Base-by-base conservation (phyloP, 192 early-diverging fungal species). In the Piromyces finnis region DNA sequence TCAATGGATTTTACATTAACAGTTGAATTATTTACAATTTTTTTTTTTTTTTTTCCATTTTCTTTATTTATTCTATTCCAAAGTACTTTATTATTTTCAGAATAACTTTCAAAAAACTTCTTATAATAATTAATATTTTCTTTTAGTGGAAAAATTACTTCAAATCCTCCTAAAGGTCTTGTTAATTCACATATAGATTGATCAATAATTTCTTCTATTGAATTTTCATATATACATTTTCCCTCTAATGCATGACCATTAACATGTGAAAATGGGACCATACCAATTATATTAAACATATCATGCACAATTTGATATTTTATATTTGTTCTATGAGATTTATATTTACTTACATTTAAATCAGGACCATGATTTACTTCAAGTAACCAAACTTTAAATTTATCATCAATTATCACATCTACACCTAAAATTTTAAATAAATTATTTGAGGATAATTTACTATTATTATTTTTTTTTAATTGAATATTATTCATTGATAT, bases 371-470 rank as follows among this genome's bases (percentile, higher is more conserved):
- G 29, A 39, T 83, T 83, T 9, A 83, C 59, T 80, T 83, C 83
- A 51, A 83, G 77, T 18, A 83, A 18, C 83, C 83, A 83, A 28
- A 83, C 77, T 32, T 83, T 83, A 22, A 83, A 77, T 3, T 78
- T 11, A 26, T 14, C 27, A 51, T 83, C 83, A 27, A 83, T 30
- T 13, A 83, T 82, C 3, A 83, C 77, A 78, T 83, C 83, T 4
- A 83, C 80, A 28, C 83, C 83, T 82, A 81, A 83, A 27, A 83
- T 29, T 26, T 83, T 83, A 79, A 83, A 84, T 80, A 84, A 5
- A 22, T 77, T 30, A 78, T 17, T 80, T 1, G 17, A 26, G 4
- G 14, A 5, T 22, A 51, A 30, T 4, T 78, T 30, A 18, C 0
- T n/a, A 27, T 28, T 39, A 28, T 83, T 39, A 26, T 30, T 5